Base-by-base conservation (phyloP, 192 early-diverging fungal genomes). In the Ambispora gerdemannii region DNA sequence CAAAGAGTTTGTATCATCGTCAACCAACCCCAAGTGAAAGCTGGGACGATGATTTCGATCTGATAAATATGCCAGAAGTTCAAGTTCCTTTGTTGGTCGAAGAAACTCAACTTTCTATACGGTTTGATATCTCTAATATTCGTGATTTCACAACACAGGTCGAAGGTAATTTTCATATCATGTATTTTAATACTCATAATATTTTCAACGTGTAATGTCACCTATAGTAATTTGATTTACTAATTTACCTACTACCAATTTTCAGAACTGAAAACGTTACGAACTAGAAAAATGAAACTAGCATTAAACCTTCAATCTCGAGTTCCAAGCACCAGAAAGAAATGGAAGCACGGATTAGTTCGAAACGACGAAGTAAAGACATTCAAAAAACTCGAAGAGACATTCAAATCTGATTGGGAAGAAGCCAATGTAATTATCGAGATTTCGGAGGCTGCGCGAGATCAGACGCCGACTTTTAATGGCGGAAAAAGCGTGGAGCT, bases 31-130 rank as follows among this genome's bases (percentile, higher is more conserved):
- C 75, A 7, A 75, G 75, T 27, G 78, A 80, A 60, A 75, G 68
- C 61, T 80, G 78, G 78, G 78, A 80, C 64, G 78, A 74, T 36
- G 75, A 77, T 43, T 80, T 77, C 66, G 78, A 75, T 50, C 65
- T 77, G 38, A 15, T 10, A n/a, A 74, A 68, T 6, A 61, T 52
- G 0, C 33, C 53, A 4, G 75, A 75, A n/a, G 72, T 80, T 25
- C 72, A 66, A 47, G 78, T 80, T 47, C 78, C 78, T 1, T 52
- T 38, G 17, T 47, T 60, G 49, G 78, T 80, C 20, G 74, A 73
- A 17, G 78, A 80, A 43, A 70, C 66, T 50, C 78, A 80, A 36
- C 33, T 75, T 19, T 77, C 74, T 19, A 47, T 80, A 8, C 69
- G 76, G 49, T 73, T 75, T 75, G 75, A 75, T 61, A 70, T 80